Evolutionary conservation across 2,329 filamentous ascomycete species (phyloP).

Genomic region (Penicillium freii): DNA sequence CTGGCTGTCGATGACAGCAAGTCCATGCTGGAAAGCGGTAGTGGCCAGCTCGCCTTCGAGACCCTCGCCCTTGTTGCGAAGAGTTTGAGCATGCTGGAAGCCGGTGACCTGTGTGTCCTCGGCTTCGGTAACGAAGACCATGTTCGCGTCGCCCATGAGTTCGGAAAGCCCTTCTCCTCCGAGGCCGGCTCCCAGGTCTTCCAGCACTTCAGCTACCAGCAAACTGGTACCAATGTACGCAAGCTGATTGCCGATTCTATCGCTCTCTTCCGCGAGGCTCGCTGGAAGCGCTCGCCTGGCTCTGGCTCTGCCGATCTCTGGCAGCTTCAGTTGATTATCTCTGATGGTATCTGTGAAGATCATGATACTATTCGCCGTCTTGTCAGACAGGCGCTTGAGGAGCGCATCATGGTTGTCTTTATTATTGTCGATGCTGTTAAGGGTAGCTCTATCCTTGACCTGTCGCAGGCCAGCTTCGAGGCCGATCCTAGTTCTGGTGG

Average conservation of each 20-base stretch:
- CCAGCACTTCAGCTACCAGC: conserved; percentile 78
- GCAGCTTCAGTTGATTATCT: conserved; percentile 92
- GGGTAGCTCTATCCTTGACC: conserved; percentile 67
- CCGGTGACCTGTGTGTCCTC: conserved; percentile 85
- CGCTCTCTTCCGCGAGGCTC: conserved; percentile 74
- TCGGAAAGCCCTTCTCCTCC: conserved; percentile 75
- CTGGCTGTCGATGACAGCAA: conserved; percentile 95
- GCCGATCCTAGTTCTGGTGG: conserved; percentile 59
- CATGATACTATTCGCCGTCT: conserved; percentile 80
- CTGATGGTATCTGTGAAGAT: conserved; percentile 87
- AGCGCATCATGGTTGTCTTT: conserved; percentile 97
- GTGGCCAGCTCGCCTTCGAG: conserved; percentile 81
- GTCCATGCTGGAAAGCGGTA: conserved; percentile 82
- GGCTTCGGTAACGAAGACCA: conserved; percentile 73
- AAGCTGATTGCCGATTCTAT: conserved; percentile 75
- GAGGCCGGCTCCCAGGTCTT: conserved; percentile 82
- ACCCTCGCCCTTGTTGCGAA: conserved; percentile 89
- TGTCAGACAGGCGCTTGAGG: conserved; percentile 82
- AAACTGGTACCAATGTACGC: conserved; percentile 81
- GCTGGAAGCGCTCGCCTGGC: conserved; percentile 55
- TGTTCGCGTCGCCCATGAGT: conserved; percentile 81
- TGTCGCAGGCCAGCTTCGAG: conserved; percentile 82
- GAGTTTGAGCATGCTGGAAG: conserved; percentile 87
- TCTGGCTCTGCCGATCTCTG: conserved; percentile 71
- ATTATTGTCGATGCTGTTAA: conserved; percentile 78